phyloP scores from a whole-genome alignment of 306 rosid species.

The Casuarina cunninghamiana region DNA sequence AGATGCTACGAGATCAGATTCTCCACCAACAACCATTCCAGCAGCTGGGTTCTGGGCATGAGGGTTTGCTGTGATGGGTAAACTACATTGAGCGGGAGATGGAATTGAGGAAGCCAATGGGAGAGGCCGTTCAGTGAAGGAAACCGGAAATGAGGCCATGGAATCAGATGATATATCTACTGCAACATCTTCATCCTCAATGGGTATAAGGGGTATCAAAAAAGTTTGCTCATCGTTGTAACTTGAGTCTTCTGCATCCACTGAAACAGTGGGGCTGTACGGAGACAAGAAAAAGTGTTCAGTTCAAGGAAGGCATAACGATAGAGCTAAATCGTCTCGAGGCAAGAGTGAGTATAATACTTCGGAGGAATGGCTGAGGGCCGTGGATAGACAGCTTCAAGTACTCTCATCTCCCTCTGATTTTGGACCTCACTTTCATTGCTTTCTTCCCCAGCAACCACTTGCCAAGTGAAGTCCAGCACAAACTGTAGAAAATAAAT shows the following conservation, averaged over 20 bases:
- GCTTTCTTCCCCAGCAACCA: slow-evolving; percentile 92
- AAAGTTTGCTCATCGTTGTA: slow-evolving; percentile 37
- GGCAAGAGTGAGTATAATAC: slow-evolving; percentile 47
- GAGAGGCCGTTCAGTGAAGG: slow-evolving; percentile 31
- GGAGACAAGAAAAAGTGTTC: slow-evolving; percentile 16
- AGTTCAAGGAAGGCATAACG: slow-evolving; percentile 18
- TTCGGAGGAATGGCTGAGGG: slow-evolving; percentile 83
- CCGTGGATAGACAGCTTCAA: slow-evolving; percentile 91
- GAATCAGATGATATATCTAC: slow-evolving; percentile 38
- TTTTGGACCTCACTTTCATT: slow-evolving; percentile 57
- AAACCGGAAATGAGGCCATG: slow-evolving; percentile 20
- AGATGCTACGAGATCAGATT: slow-evolving; percentile 59
- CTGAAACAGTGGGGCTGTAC: slow-evolving; percentile 54
- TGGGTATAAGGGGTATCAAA: slow-evolving; percentile 74
- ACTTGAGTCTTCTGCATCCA: slow-evolving; percentile 45
- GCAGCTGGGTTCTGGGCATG: slow-evolving; percentile 27
- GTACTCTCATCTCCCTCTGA: slow-evolving; percentile 86
- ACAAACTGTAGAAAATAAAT: slow-evolving; percentile 45
- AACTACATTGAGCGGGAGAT: slow-evolving; percentile 31
- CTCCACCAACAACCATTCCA: slow-evolving; percentile 25
- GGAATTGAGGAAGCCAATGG: slow-evolving; percentile 33
- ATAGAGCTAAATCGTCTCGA: slow-evolving; percentile 13
- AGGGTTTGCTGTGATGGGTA: slow-evolving; percentile 19
- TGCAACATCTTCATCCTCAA: slow-evolving; percentile 79
- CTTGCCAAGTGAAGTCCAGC: slow-evolving; percentile 66